Evolutionary conservation across 768 basidiomycete species (phyloP), one percentile per base, ranked within the genome.

Genomic region (Hygrophorus pudorinus): DNA sequence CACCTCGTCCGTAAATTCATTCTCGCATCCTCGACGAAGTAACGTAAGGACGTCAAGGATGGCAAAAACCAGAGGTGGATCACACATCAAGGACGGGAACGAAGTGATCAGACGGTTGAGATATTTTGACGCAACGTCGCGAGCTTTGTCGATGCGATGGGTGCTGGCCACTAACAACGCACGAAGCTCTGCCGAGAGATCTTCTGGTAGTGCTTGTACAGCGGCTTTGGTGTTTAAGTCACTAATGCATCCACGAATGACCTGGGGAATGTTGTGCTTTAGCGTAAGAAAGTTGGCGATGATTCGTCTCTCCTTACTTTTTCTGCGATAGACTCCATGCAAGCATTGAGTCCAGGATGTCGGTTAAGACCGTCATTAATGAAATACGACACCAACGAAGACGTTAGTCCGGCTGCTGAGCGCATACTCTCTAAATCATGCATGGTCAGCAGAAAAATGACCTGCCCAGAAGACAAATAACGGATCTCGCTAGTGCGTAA

Each of bases 21-120:
- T 85, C 61, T 97, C 89, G 55, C 88, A 90, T 0, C 90, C 81
- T 38, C 80, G 75, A 47, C 91, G 78, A 50, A 98, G 66, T 7
- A 97, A 69, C 0, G 96, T 97, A 47, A 99, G 70, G 36, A 89
- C 82, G 56, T 99, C 94, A 31, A 98, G 70, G 38, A 97, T 84
- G 31, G 87, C 79, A 51, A 84, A 91, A 5, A 98, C 85, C 10
- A 98, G 72, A 8, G 80, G 72, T 3, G 82, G 76, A 54, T 93
- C 85, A 62, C 94, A 98, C 78, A 96, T 85, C 40, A 99, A 67
- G 11, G 92, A 91, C 1, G 96, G 92, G 63, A 97, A 97, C 1
- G 85, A 88, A 6, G 80, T 83, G 51, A 98, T 81, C 32, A 98
- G 67, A 31, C 80, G 75, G 62, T 90, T 78, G 20, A 97, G 72